Percentiles rank a stretch among this genome's conserved stretches.
These are phyloP conservation scores for Pseudogymnoascus sp. DNA, from an alignment of 2,329 filamentous ascomycete genomes.

Conservation along the genomic window DNA sequence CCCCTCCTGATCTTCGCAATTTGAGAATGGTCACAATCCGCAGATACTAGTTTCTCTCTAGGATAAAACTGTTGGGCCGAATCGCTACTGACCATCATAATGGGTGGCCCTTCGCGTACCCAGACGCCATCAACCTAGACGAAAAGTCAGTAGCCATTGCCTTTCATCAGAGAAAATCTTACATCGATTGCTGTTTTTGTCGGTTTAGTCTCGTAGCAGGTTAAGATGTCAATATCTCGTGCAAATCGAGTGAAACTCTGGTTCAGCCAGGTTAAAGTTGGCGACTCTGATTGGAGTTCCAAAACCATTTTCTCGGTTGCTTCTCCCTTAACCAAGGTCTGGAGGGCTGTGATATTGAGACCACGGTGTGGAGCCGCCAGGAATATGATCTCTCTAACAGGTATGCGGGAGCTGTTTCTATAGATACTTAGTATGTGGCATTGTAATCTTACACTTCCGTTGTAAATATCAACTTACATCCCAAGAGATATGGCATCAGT, in stretches of 20 bases:
- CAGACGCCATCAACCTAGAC: conserved; percentile 14
- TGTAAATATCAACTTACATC: not conserved
- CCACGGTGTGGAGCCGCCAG: conserved; percentile 23
- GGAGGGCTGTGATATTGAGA: conserved; percentile 19
- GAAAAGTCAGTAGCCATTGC: not conserved
- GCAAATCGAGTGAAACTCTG: conserved; percentile 17
- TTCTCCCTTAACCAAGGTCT: conserved; percentile 19
- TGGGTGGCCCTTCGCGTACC: conserved; percentile 15
- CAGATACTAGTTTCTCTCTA: conserved; percentile 13
- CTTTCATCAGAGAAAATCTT: not conserved
- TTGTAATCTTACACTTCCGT: not conserved
- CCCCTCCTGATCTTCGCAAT: conserved; percentile 17
- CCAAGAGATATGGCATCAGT: not conserved
- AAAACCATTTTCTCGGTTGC: conserved; percentile 17
- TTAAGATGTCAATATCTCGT: conserved; percentile 17
- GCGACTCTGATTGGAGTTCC: conserved; percentile 19
- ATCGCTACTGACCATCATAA: conserved; percentile 15
- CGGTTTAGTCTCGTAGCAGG: conserved; percentile 17
- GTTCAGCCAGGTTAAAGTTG: conserved; percentile 17
- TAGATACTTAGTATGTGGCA: not conserved
- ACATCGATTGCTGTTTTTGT: conserved; percentile 18
- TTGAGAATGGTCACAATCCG: conserved; percentile 16
- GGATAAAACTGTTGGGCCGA: conserved; percentile 14
- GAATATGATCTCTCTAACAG: conserved; percentile 19
- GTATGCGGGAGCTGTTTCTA: not conserved